phyloP scores from a whole-genome alignment of 164 flowering plant genomes.

The Magnolia sinica region DNA sequence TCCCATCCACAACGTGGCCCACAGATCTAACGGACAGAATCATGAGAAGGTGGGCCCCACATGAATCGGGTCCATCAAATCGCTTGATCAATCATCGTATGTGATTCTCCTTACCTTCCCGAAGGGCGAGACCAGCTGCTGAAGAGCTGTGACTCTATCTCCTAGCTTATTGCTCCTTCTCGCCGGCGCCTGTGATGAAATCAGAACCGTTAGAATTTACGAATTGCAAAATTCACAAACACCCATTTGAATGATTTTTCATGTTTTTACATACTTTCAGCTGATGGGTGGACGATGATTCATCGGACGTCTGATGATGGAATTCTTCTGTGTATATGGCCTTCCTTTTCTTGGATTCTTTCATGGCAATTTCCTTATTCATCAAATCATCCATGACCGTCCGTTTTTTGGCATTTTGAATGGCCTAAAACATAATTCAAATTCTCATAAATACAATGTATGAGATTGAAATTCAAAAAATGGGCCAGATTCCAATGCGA shows the following conservation, averaged over 20 bases:
- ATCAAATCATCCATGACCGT: constrained; percentile 7
- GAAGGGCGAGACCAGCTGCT: constrained; percentile 75
- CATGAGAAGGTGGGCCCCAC: no score
- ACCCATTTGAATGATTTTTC: not conserved
- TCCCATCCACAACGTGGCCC: no score
- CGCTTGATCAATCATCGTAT: no score
- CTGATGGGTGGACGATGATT: constrained; percentile 7
- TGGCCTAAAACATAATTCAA: not conserved
- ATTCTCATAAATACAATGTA: not conserved
- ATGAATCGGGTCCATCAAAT: no score
- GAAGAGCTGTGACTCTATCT: constrained; percentile 66
- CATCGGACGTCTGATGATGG: constrained; percentile 1
- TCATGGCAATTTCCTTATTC: not conserved
- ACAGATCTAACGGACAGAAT: no score
- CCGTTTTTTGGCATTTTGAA: constrained; percentile 24
- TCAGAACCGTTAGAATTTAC: not conserved
- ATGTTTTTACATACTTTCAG: constrained; percentile 15
- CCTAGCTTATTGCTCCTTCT: constrained; percentile 61
- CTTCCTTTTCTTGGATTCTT: constrained; percentile 22
- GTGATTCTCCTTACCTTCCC: constrained; percentile 54
- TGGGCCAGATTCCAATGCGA: no score
- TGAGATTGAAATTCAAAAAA: no score
- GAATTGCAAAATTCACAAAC: not conserved
- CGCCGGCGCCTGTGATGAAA: constrained; percentile 26
- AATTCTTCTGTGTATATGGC: constrained; percentile 1